Percentiles rank a stretch among this genome's conserved stretches.
phyloP scores from a whole-genome alignment of 2,329 filamentous ascomycete genomes.

The Botrytis fragariae region DNA sequence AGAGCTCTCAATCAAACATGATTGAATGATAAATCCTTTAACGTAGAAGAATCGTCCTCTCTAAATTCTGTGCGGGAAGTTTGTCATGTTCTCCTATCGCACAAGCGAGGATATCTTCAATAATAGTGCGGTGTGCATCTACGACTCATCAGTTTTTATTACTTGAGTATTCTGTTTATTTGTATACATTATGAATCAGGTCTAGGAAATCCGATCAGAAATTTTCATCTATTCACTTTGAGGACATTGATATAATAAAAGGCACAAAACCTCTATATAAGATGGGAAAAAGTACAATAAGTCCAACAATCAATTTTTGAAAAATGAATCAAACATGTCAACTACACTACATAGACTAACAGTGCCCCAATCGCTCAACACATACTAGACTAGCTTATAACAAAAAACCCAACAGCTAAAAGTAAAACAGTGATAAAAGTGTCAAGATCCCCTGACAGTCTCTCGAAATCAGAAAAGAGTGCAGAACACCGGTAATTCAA shows the following conservation, averaged over 20 bases:
- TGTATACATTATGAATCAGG: neutral
- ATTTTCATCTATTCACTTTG: neutral
- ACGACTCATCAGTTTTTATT: neutral
- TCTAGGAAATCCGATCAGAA: rapidly evolving
- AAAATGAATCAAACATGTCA: neutral
- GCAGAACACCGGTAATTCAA: neutral
- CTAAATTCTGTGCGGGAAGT: neutral
- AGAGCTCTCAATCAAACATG: rapidly evolving
- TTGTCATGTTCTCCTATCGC: neutral
- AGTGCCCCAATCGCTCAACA: neutral
- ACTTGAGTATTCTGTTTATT: no score
- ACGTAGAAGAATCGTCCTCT: neutral
- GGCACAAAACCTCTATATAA: neutral
- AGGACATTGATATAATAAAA: no score
- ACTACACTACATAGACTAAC: neutral
- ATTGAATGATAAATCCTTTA: neutral
- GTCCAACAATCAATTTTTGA: neutral
- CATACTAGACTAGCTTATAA: neutral
- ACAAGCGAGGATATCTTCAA: neutral
- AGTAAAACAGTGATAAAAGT: neutral
- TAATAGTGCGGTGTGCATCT: neutral
- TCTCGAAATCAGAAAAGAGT: neutral
- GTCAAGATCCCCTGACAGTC: neutral
- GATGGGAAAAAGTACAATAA: neutral
- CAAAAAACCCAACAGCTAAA: neutral